Evolutionary conservation across 139 green algal species (phyloP).

Genomic region (Diplosphaera chodatii): DNA sequence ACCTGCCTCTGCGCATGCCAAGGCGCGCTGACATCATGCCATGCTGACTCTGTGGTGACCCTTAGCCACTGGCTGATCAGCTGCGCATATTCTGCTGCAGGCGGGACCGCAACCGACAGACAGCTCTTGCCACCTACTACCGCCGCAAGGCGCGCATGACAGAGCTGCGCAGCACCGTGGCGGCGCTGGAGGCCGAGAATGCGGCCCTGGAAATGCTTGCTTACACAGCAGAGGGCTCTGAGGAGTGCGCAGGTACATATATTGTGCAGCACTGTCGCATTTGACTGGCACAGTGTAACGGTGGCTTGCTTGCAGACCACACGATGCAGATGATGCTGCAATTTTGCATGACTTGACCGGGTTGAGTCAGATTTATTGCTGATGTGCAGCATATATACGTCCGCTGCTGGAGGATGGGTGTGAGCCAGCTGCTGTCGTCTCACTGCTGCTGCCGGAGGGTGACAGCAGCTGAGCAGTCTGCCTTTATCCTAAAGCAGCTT

Average conservation of each 20-base stretch:
- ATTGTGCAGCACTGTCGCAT: not conserved
- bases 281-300: not conserved
- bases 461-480: not conserved
- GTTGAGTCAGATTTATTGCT: too few species aligned
- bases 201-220: not conserved
- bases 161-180: not conserved
- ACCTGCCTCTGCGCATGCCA: too few species aligned
- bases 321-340: too few species aligned
- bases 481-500: too few species aligned
- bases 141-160: not conserved
- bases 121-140: not conserved
- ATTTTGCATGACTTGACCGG: too few species aligned
- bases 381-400: not conserved
- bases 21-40: too few species aligned
- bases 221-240: not conserved
- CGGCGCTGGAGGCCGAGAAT: not conserved
- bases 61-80: too few species aligned
- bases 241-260: not conserved
- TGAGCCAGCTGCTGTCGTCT: not conserved
- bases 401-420: not conserved
- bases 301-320: too few species aligned
- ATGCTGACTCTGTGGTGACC: too few species aligned
- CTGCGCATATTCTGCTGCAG: not conserved
- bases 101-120: not conserved
- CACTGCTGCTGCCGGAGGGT: not conserved